A percentile compares a stretch with the other conserved stretches of the same genome.
Evolutionary conservation across 2,329 filamentous ascomycete species (phyloP).

Genomic region (Ceratocystis cacaofunesta): DNA sequence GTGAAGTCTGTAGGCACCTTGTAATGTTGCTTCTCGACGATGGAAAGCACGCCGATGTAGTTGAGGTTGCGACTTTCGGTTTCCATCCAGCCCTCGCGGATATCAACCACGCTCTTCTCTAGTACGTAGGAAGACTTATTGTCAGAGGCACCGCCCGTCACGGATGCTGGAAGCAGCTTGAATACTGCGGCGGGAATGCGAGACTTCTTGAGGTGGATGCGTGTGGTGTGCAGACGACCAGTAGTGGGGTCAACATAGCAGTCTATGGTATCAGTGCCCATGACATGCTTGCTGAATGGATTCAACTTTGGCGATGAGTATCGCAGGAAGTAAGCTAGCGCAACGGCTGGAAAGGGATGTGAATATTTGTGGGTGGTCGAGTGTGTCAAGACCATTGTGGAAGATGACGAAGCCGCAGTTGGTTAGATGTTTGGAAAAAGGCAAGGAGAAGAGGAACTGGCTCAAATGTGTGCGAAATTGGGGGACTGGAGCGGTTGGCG

Average conservation of each 20-base stretch:
- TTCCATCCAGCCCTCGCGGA: slow-evolving; percentile 68
- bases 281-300: slow-evolving; percentile 66
- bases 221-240: slow-evolving; percentile 61
- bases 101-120: slow-evolving; percentile 64
- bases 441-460: neutral
- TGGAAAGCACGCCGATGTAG: slow-evolving; percentile 65
- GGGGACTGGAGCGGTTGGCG: neutral
- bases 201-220: slow-evolving; percentile 69
- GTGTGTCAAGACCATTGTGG: slow-evolving; percentile 47
- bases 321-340: slow-evolving; percentile 76
- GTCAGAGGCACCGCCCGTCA: slow-evolving; percentile 47
- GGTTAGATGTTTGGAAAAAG: neutral
- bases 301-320: slow-evolving; percentile 60
- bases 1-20: slow-evolving; percentile 20
- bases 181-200: slow-evolving; percentile 60
- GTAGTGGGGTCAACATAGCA: slow-evolving; percentile 58
- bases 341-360: slow-evolving; percentile 72
- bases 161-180: slow-evolving; percentile 56
- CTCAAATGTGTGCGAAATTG: neutral
- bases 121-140: slow-evolving; percentile 68
- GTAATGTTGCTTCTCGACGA: slow-evolving; percentile 63
- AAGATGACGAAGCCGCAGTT: slow-evolving; percentile 12
- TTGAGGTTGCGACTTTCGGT: slow-evolving; percentile 71
- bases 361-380: slow-evolving; percentile 58
- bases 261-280: slow-evolving; percentile 70